Conservation (phyloP, 2,329 filamentous ascomycete species). For the Clonostachys rosea region DNA sequence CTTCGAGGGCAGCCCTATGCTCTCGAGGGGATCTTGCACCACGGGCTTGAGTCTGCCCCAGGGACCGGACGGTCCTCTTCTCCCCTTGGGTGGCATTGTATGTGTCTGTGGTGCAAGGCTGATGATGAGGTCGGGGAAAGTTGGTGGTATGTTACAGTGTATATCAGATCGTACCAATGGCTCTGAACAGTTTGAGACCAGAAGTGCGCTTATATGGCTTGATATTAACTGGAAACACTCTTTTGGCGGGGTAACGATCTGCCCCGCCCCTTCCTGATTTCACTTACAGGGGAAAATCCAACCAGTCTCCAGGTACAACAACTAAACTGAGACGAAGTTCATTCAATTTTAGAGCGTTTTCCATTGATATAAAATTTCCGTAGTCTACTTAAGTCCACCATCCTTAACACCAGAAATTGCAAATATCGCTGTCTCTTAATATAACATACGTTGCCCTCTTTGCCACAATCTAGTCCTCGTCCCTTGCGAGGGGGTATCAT, state of each 20-base stretch:
- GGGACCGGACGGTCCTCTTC: conserved; percentile 39
- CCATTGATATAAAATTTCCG: too few species aligned
- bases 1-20: conserved; percentile 83
- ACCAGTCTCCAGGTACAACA: background rate
- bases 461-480: too few species aligned
- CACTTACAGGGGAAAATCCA: background rate
- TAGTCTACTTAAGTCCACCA: too few species aligned
- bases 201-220: background rate
- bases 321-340: background rate
- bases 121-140: too few species aligned
- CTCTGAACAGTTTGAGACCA: background rate
- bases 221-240: background rate
- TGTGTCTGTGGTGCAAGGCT: too few species aligned
- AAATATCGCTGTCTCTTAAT: too few species aligned
- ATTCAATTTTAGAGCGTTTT: too few species aligned
- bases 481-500: too few species aligned
- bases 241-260: background rate
- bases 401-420: too few species aligned
- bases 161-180: background rate
- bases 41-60: conserved; percentile 72
- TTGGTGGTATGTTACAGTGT: too few species aligned
- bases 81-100: conserved; percentile 20
- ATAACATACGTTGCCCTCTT: too few species aligned
- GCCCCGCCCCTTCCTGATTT: background rate
- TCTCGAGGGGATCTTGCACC: conserved; percentile 72